Conservation (phyloP, 2,329 filamentous ascomycete genomes). For the Penicillium paneum region DNA sequence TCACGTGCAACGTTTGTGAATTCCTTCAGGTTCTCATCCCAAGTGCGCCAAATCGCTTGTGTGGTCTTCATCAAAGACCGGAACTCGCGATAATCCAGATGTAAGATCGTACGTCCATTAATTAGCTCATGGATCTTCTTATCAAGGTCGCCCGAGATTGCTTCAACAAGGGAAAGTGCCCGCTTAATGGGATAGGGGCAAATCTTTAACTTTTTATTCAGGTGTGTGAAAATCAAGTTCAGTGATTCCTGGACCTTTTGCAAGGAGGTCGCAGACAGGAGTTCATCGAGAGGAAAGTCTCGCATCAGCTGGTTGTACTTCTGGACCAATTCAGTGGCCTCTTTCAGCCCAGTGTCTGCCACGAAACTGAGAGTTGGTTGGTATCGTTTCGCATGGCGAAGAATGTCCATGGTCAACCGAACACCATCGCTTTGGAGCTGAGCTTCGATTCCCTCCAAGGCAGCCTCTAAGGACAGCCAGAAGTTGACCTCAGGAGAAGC, state of each 20-base stretch:
- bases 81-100: slow-evolving; percentile 90
- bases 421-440: slow-evolving; percentile 89
- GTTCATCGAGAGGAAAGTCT: slow-evolving; percentile 92
- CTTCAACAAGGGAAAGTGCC: slow-evolving; percentile 90
- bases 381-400: slow-evolving; percentile 96
- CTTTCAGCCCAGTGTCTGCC: slow-evolving; percentile 91
- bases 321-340: slow-evolving; percentile 92
- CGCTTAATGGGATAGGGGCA: slow-evolving; percentile 92
- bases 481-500: slow-evolving; percentile 98
- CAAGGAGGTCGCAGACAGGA: slow-evolving; percentile 86
- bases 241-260: slow-evolving; percentile 86
- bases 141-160: slow-evolving; percentile 91
- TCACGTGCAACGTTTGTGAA: slow-evolving; percentile 98
- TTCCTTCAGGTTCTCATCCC: slow-evolving; percentile 95
- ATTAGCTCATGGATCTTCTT: slow-evolving; percentile 80
- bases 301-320: slow-evolving; percentile 99
- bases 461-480: slow-evolving; percentile 95
- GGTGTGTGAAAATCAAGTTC: slow-evolving; percentile 82
- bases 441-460: slow-evolving; percentile 83
- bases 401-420: slow-evolving; percentile 82
- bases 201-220: slow-evolving; percentile 97
- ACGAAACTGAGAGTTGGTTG: slow-evolving; percentile 96
- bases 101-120: slow-evolving; percentile 81
- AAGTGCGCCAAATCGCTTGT: slow-evolving; percentile 81
- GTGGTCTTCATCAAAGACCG: slow-evolving; percentile 77